Conservation (phyloP, 768 basidiomycete genomes). For the Crepidotus variabilis region DNA sequence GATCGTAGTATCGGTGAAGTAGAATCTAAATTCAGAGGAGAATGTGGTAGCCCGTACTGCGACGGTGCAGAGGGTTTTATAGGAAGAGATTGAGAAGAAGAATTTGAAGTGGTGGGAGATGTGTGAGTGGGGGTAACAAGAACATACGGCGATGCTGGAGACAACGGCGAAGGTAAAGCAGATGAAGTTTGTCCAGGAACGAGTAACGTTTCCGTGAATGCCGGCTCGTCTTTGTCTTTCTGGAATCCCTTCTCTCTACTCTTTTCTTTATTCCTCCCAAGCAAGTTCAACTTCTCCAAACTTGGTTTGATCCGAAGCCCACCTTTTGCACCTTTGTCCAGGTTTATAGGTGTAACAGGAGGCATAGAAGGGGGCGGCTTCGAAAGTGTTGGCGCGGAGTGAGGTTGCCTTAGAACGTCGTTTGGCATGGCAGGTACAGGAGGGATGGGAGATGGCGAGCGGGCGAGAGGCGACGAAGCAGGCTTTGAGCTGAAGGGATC, state of each 20-base stretch:
- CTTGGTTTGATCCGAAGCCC: slow-evolving; percentile 15
- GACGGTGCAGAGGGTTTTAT: neutral
- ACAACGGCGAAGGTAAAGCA: slow-evolving; percentile 4
- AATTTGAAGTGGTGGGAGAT: slow-evolving; percentile 6
- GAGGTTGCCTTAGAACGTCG: neutral
- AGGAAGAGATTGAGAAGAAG: slow-evolving; percentile 3
- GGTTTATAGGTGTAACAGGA: slow-evolving; percentile 12
- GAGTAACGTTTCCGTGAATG: neutral
- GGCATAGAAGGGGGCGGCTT: slow-evolving; percentile 3
- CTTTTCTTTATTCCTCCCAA: neutral
- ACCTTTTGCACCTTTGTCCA: slow-evolving; percentile 7
- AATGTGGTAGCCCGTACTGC: neutral
- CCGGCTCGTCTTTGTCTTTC: neutral
- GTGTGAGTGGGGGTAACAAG: slow-evolving; percentile 4
- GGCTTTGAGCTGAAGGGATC: neutral
- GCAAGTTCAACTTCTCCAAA: slow-evolving; percentile 13
- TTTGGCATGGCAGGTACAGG: neutral
- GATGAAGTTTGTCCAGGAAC: neutral
- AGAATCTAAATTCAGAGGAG: neutral
- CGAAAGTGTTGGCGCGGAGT: neutral
- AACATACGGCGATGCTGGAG: slow-evolving; percentile 12
- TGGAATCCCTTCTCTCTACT: neutral
- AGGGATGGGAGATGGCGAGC: slow-evolving; percentile 1
- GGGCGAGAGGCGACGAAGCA: slow-evolving; percentile 1
- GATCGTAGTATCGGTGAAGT: slow-evolving; percentile 9